Evolutionary conservation across 2,329 filamentous ascomycete genomes (phyloP), one percentile per base, ranked within the genome.

Genomic region (Iodosphaeria phyllophila): DNA sequence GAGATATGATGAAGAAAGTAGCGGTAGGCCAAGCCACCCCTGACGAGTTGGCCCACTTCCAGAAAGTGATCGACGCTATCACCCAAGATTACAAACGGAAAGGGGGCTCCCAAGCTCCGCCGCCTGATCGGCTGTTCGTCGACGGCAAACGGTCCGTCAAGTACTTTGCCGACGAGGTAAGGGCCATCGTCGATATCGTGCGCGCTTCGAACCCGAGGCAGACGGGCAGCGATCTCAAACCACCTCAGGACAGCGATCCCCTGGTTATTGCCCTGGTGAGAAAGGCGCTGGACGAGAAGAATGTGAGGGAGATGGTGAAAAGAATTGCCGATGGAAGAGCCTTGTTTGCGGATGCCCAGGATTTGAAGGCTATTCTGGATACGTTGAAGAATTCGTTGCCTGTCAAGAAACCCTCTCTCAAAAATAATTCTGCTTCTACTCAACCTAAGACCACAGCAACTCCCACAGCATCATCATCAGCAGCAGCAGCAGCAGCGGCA

Each of bases 1-100:
- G 82, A 29, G 70, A 75, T 18, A 55, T 89, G 0, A 89, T 89
- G 79, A 80, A 80, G 44, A 68, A 78, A 26, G 79, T 89, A 1
- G 79, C 79, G 0, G 70, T 73, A 15, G 78, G 78, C 2, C 64
- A 74, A 35, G 79, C 79, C 1, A 69, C 65, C 8, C 63, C 68
- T 18, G 64, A 70, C 9, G 76, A 89, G 42, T 51, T 89, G 8
- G 68, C 69, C 23, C 66, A 72, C 32, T 89, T 89, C 36, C 79
- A 89, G 42, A 62, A 60, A 24, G 78, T 89, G 20, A 89, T 89
- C 32, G 75, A 83, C 38, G 71, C 82, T 41, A 63, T 89, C 28
- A 83, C 74, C 3, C 48, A 48, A 1, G 63, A 70, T 31, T 64
- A 64, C 35, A 61, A 59, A 36, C 56, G 51, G 20, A 64, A 52